Evolutionary conservation across 495 filamentous ascomycete species (phyloP).

Genomic region (Aspergillus affinis): DNA sequence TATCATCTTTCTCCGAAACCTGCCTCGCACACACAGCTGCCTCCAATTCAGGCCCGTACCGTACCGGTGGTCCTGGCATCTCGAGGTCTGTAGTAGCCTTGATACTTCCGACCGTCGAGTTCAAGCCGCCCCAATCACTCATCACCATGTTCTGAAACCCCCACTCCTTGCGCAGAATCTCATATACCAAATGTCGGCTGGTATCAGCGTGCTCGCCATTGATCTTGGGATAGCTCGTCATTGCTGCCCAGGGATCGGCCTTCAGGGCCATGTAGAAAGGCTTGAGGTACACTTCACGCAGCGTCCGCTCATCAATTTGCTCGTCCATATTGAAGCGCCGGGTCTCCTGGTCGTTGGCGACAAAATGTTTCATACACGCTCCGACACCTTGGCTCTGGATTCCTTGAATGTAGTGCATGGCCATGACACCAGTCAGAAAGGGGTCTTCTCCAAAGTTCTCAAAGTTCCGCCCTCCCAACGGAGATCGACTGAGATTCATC

Average conservation of each 20-base stretch:
- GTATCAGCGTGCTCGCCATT: neutral
- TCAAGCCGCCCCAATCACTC: too few relatives aligned
- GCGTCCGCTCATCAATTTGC: neutral
- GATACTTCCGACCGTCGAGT: too few relatives aligned
- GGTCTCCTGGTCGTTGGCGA: neutral
- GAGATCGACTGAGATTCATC: neutral
- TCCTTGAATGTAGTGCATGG: neutral
- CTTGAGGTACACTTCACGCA: slow-evolving; percentile 3
- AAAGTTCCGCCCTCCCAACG: slow-evolving; percentile 6
- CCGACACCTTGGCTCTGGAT: slow-evolving; percentile 1
- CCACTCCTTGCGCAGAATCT: too few relatives aligned
- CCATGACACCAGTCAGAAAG: neutral
- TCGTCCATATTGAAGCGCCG: slow-evolving; percentile 1
- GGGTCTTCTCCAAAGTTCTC: slow-evolving; percentile 8
- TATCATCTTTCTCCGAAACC: too few relatives aligned
- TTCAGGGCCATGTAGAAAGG: neutral
- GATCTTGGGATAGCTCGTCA: slow-evolving; percentile 3
- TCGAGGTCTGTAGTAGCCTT: too few relatives aligned
- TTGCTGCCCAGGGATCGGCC: neutral
- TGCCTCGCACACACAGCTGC: too few relatives aligned
- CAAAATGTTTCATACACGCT: slow-evolving; percentile 9
- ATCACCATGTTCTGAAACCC: too few relatives aligned
- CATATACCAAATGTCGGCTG: too few relatives aligned
- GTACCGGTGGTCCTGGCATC: too few relatives aligned
- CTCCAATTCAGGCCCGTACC: too few relatives aligned